These are phyloP conservation scores for Pyricularia sp. DNA, from an alignment of 2,329 filamentous ascomycete genomes.

Conservation along the genomic window DNA sequence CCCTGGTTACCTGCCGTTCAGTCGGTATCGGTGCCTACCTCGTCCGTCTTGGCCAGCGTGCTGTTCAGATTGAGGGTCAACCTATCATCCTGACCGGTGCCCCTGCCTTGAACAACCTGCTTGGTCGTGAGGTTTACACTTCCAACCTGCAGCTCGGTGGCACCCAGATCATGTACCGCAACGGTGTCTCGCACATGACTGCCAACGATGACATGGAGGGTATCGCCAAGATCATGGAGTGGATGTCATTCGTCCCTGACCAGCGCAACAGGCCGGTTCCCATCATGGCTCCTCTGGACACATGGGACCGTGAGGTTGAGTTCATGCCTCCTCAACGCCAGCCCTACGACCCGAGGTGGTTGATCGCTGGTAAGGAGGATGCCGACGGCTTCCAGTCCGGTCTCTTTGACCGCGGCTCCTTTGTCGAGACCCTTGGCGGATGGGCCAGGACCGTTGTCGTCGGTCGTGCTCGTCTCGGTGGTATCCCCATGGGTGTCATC, in stretches of 20 bases:
- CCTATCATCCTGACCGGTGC: conserved; percentile 98
- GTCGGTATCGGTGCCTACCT: conserved; percentile 99
- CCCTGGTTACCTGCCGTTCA: conserved; percentile 91
- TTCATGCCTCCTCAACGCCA: conserved; percentile 75
- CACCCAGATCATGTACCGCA: conserved; percentile 99
- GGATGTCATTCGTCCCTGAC: conserved; percentile 95
- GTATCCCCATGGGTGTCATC: conserved; percentile 97
- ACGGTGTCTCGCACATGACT: conserved; percentile 98
- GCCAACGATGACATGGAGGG: conserved; percentile 95
- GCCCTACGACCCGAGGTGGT: conserved; percentile 83
- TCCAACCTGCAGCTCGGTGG: conserved; percentile 98
- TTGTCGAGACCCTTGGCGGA: conserved; percentile 89
- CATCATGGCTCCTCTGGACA: conserved; percentile 73
- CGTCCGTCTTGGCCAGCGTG: conserved; percentile 93
- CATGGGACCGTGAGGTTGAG: conserved; percentile 84
- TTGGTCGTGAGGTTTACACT: conserved; percentile 96
- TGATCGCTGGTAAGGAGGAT: conserved; percentile 79
- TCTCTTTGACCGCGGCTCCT: conserved; percentile 93
- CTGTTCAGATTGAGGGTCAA: conserved; percentile 96
- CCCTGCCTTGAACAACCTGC: conserved; percentile 91
- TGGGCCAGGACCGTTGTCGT: conserved; percentile 97
- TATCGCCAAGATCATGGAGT: conserved; percentile 94
- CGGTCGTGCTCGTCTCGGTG: conserved; percentile 87
- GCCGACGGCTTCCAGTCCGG: conserved; percentile 78
- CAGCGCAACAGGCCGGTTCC: conserved; percentile 87